A percentile compares a stretch with the other conserved stretches of the same genome.
phyloP scores from a whole-genome alignment of 2,329 filamentous ascomycete genomes.

The Aspergillus texensis region DNA sequence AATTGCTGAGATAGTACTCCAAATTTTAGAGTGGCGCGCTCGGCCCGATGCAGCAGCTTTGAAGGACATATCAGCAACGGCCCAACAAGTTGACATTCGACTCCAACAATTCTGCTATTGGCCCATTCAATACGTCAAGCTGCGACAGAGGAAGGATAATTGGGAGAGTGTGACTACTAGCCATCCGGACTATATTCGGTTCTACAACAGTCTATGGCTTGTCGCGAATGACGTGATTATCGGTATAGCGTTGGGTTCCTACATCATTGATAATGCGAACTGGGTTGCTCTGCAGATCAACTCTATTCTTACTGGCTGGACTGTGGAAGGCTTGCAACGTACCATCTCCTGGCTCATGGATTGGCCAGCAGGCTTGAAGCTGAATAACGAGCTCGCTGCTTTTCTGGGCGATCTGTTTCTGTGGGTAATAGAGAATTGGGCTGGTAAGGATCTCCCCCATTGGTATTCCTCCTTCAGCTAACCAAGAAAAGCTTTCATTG shows the following conservation, averaged over 20 bases:
- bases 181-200: constrained; percentile 96
- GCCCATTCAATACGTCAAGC: constrained; percentile 92
- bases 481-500: constrained; percentile 66
- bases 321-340: constrained; percentile 80
- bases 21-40: constrained; percentile 80
- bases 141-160: constrained; percentile 84
- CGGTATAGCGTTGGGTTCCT: constrained; percentile 91
- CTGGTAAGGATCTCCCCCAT: constrained; percentile 56
- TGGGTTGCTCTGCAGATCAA: constrained; percentile 83
- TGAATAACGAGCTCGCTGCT: constrained; percentile 90
- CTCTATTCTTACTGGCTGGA: constrained; percentile 74
- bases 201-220: constrained; percentile 98
- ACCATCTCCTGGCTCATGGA: constrained; percentile 97
- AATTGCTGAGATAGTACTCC: constrained; percentile 75
- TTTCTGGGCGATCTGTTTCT: constrained; percentile 95
- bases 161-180: constrained; percentile 96
- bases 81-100: constrained; percentile 95
- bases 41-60: constrained; percentile 78
- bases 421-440: constrained; percentile 99
- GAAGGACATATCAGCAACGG: constrained; percentile 94
- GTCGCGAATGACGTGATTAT: constrained; percentile 99
- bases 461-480: constrained; percentile 14
- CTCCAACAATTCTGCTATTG: constrained; percentile 98
- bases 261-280: constrained; percentile 91
- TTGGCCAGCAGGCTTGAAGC: constrained; percentile 90